phyloP scores from a whole-genome alignment of 1,139 yeast genomes.

The Geotrichum candidum region DNA sequence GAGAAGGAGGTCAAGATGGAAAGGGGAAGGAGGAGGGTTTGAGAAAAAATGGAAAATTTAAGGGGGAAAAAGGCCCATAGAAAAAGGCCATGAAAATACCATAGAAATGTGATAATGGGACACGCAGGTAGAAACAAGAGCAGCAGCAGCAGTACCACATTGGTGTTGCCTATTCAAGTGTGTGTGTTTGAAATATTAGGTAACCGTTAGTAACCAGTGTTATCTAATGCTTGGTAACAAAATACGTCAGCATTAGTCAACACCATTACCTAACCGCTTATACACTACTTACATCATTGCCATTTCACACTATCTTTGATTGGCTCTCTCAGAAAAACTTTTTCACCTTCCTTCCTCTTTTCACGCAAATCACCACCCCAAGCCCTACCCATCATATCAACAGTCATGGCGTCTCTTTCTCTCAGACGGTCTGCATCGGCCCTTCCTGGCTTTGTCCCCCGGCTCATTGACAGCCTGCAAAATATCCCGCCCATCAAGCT shows the following conservation, averaged over 20 bases:
- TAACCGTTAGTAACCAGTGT: no score
- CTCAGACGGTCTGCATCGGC: slow-evolving; percentile 3
- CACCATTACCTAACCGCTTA: neutral
- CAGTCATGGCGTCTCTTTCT: slow-evolving; percentile 2
- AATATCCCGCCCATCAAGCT: slow-evolving; percentile 17
- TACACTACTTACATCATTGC: neutral
- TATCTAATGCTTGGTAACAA: neutral
- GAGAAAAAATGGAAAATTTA: neutral
- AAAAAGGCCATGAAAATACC: neutral
- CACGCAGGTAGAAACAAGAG: neutral
- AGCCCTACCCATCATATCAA: neutral
- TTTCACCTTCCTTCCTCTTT: neutral
- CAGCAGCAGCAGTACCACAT: neutral
- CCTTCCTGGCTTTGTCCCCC: slow-evolving; percentile 21
- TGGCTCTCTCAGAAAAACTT: slow-evolving; percentile 4
- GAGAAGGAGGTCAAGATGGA: neutral
- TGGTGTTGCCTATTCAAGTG: neutral
- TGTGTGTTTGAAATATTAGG: neutral
- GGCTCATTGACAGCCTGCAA: slow-evolving; percentile 19
- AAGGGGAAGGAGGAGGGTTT: neutral
- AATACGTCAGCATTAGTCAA: neutral
- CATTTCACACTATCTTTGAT: neutral
- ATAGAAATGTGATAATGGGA: neutral
- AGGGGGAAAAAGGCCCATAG: neutral
- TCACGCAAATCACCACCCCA: neutral